Evolutionary conservation across 495 filamentous ascomycete genomes (phyloP).

Genomic region (Viridothelium virens): DNA sequence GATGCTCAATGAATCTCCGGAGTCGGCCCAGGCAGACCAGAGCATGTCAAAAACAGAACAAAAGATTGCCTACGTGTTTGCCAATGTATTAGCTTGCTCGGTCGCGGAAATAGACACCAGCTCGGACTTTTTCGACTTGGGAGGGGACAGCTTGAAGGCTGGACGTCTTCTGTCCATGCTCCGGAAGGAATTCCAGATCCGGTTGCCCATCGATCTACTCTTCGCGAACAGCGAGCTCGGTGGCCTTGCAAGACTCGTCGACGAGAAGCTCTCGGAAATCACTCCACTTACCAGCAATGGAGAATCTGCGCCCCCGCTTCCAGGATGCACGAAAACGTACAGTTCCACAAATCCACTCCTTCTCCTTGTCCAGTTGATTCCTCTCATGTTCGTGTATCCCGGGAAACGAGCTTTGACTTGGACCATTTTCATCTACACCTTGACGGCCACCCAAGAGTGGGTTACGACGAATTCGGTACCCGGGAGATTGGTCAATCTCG

Average conservation of each 20-base stretch:
- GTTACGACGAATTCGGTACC: constrained; percentile 25
- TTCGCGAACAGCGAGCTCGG: constrained; percentile 35
- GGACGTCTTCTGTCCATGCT: constrained; percentile 38
- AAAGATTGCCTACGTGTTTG: constrained; percentile 34
- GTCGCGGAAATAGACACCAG: constrained; percentile 25
- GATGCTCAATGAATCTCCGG: constrained; percentile 4
- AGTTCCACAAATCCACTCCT: constrained; percentile 38
- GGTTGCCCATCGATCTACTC: constrained; percentile 37
- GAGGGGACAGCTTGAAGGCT: constrained; percentile 41
- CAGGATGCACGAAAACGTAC: constrained; percentile 30
- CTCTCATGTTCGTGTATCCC: constrained; percentile 35
- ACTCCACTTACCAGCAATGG: not conserved
- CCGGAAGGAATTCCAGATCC: constrained; percentile 34
- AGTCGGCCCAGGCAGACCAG: not conserved
- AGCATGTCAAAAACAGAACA: constrained; percentile 18
- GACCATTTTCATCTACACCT: constrained; percentile 35
- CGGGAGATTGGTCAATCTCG: constrained; percentile 35
- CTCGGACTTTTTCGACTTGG: constrained; percentile 41
- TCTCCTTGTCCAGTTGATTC: constrained; percentile 37
- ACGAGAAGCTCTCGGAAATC: constrained; percentile 15
- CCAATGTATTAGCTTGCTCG: constrained; percentile 26
- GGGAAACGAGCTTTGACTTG: constrained; percentile 37
- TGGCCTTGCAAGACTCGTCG: constrained; percentile 28
- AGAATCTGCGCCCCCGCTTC: constrained; percentile 16
- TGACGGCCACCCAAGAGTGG: constrained; percentile 28